These are phyloP conservation scores for Irpex sp. DNA, from an alignment of 1,284 basidiomycete genomes.

Conservation along the genomic window DNA sequence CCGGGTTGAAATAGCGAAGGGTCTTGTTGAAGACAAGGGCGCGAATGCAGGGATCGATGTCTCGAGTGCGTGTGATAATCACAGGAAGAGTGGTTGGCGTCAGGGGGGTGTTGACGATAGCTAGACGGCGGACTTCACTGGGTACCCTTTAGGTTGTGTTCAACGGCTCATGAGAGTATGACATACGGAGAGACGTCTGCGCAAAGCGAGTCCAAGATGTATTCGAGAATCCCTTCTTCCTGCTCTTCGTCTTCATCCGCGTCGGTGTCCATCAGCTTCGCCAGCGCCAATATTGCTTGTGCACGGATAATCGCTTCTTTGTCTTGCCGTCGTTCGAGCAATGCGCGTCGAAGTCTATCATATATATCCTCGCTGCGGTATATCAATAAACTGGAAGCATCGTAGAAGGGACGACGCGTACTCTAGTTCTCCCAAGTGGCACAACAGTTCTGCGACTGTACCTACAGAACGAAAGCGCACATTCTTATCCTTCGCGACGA, in stretches of 20 bases:
- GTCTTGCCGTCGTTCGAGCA: constrained; percentile 76
- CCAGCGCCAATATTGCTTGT: constrained; percentile 80
- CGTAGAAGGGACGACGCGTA: constrained; percentile 34
- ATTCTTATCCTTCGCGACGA: constrained; percentile 85
- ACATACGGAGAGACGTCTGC: constrained; percentile 79
- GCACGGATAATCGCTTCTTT: constrained; percentile 81
- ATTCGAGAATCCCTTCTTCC: constrained; percentile 54
- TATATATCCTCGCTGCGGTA: constrained; percentile 77
- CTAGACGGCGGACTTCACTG: constrained; percentile 88
- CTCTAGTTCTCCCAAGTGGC: constrained; percentile 80
- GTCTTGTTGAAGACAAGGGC: constrained; percentile 62
- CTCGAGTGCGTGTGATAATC: constrained; percentile 78
- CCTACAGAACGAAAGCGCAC: constrained; percentile 78
- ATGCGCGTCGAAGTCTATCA: constrained; percentile 54
- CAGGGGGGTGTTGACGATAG: constrained; percentile 75
- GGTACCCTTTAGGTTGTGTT: background rate
- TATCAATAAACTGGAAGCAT: background rate
- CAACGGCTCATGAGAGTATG: background rate
- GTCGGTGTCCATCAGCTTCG: constrained; percentile 77
- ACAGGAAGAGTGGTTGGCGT: constrained; percentile 56
- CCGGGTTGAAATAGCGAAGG: constrained; percentile 43
- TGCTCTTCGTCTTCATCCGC: constrained; percentile 50
- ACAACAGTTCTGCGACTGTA: constrained; percentile 65
- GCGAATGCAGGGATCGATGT: constrained; percentile 79
- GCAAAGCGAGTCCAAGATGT: constrained; percentile 68